A percentile compares a stretch with the other conserved stretches of the same genome.
These are phyloP conservation scores for Chlorella ohadii DNA, from an alignment of 139 green algal genomes.

Conservation along the genomic window DNA sequence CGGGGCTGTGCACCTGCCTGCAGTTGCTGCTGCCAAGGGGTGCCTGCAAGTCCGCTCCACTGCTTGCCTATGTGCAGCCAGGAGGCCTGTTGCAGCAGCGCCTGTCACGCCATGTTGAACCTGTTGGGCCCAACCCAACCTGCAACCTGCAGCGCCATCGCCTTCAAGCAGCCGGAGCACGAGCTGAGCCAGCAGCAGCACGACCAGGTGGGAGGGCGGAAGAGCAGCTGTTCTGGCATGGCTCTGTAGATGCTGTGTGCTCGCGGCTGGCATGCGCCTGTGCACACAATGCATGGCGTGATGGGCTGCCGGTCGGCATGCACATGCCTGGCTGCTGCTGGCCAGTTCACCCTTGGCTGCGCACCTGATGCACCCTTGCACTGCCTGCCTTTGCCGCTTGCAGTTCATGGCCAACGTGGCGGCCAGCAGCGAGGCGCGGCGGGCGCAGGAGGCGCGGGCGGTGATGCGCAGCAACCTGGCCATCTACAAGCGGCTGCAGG, in stretches of 20 bases:
- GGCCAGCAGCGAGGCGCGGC: constrained; percentile 7
- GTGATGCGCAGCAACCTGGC: constrained; percentile 29
- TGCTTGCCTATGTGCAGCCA: neutral
- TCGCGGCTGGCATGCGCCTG: no score
- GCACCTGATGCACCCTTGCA: no score
- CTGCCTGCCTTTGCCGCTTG: neutral
- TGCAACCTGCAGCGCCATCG: neutral
- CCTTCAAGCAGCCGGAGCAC: neutral
- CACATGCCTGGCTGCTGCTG: neutral
- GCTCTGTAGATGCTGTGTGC: no score
- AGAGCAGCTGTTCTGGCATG: neutral
- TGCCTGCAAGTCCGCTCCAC: no score
- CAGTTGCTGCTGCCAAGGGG: neutral
- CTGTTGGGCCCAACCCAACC: neutral
- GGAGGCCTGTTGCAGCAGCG: neutral
- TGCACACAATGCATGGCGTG: neutral
- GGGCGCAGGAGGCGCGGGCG: neutral
- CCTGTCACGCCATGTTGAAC: neutral
- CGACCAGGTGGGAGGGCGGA: neutral
- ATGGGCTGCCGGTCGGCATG: neutral
- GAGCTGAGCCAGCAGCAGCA: constrained; percentile 5
- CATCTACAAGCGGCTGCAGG: constrained; percentile 39
- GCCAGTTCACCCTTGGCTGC: neutral
- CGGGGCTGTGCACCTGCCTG: no score
- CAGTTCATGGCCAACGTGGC: constrained; percentile 22